phyloP scores from a whole-genome alignment of 2,329 filamentous ascomycete genomes.

The Xylaria sp. region DNA sequence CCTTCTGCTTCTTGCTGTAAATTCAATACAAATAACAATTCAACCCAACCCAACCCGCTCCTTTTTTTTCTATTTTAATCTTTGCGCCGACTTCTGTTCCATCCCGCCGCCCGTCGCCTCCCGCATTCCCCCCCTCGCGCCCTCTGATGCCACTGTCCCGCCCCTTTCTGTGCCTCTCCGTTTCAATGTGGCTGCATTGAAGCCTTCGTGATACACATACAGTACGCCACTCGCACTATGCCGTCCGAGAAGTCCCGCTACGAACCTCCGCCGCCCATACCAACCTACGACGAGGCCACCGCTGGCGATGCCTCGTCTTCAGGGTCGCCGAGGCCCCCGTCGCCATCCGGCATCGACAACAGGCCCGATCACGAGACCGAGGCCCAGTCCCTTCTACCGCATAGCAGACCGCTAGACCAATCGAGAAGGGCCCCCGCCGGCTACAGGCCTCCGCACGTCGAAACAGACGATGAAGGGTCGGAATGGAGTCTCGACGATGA shows the following conservation, averaged over 20 bases:
- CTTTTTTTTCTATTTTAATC: background rate
- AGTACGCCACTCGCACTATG: conserved; percentile 37
- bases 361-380: conserved; percentile 74
- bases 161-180: background rate
- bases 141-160: background rate
- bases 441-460: conserved; percentile 80
- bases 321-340: conserved; percentile 62
- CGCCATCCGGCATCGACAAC: conserved; percentile 62
- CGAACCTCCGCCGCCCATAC: conserved; percentile 74
- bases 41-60: conserved; percentile 25
- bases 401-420: conserved; percentile 48
- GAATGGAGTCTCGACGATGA: conserved; percentile 50
- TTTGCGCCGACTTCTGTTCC: too few species aligned
- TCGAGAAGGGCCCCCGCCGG: conserved; percentile 54
- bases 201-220: conserved; percentile 3
- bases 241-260: conserved; percentile 61
- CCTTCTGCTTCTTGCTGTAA: conserved; percentile 9
- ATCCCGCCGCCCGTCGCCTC: too few species aligned
- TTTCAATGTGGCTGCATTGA: conserved; percentile 29
- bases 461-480: conserved; percentile 60
- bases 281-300: conserved; percentile 82
- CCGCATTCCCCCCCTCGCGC: background rate
- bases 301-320: conserved; percentile 58
- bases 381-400: conserved; percentile 74
- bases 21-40: conserved; percentile 19